A percentile compares a stretch with the other conserved stretches of the same genome.
phyloP scores from a whole-genome alignment of 73 alveolate species.

The Paramecium primaurelia region DNA sequence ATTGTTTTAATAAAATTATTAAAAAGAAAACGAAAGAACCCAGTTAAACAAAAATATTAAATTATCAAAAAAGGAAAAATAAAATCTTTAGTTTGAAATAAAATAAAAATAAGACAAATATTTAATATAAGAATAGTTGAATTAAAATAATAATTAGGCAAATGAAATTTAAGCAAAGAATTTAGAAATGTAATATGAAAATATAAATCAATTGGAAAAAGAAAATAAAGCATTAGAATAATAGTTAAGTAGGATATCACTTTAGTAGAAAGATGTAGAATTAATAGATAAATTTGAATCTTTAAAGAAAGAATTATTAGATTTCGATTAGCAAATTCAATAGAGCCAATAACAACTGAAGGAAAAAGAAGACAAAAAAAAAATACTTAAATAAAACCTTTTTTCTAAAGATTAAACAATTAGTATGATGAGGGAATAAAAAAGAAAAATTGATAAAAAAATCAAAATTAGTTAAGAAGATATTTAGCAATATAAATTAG shows the following conservation, averaged over 20 bases:
- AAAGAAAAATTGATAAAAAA: not conserved
- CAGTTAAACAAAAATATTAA: not conserved
- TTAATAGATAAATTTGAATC: not conserved
- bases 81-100: not conserved
- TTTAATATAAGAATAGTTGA: not conserved
- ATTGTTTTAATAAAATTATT: too few species aligned
- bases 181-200: not conserved
- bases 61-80: not conserved
- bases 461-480: not conserved
- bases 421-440: not conserved
- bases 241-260: not conserved
- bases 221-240: not conserved
- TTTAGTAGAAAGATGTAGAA: not conserved
- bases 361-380: not conserved
- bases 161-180: not conserved
- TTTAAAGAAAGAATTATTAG: too few species aligned
- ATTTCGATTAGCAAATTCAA: not conserved
- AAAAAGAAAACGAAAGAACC: not conserved
- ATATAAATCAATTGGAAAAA: not conserved
- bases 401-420: not conserved
- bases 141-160: too few species aligned
- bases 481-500: not conserved
- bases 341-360: not conserved
- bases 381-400: not conserved
- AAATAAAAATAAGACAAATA: not conserved